Evolutionary conservation across 495 filamentous ascomycete genomes (phyloP).

Genomic region (Parachaetomium inaequale): DNA sequence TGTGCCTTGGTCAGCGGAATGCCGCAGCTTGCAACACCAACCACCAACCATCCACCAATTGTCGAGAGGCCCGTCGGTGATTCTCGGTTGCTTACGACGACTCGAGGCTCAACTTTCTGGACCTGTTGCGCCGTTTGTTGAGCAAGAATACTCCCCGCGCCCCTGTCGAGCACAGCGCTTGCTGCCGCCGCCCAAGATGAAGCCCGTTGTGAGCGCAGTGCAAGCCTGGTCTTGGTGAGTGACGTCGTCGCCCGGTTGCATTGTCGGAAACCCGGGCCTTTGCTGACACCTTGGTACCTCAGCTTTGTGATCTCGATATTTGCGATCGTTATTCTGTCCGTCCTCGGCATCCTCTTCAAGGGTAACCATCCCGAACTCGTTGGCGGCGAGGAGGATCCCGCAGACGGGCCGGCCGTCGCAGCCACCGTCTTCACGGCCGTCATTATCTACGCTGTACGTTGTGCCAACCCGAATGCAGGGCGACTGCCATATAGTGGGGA

Average conservation of each 20-base stretch:
- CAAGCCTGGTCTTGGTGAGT: conserved; percentile 90
- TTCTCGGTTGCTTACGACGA: neutral
- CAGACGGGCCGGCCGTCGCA: conserved; percentile 72
- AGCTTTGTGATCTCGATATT: conserved; percentile 86
- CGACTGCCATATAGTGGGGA: neutral
- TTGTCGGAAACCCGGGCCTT: neutral
- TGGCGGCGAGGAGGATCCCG: conserved; percentile 67
- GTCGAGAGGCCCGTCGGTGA: neutral
- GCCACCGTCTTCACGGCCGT: conserved; percentile 81
- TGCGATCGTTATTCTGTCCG: conserved; percentile 81
- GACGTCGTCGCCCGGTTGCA: neutral
- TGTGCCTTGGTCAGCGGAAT: neutral
- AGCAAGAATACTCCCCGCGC: neutral
- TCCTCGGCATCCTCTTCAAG: conserved; percentile 75
- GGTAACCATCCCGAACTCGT: conserved; percentile 75
- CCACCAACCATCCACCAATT: conserved; percentile 3
- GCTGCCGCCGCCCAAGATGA: conserved; percentile 59
- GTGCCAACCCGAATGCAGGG: neutral
- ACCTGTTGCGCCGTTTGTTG: neutral
- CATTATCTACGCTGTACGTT: conserved; percentile 74
- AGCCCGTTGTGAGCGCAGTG: conserved; percentile 82
- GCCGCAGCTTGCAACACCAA: neutral
- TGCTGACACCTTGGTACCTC: neutral
- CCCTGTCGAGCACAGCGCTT: neutral
- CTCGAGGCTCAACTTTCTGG: neutral